Evolutionary conservation across 2,329 filamentous ascomycete genomes (phyloP).

Genomic region (Verticillium tricorpus): DNA sequence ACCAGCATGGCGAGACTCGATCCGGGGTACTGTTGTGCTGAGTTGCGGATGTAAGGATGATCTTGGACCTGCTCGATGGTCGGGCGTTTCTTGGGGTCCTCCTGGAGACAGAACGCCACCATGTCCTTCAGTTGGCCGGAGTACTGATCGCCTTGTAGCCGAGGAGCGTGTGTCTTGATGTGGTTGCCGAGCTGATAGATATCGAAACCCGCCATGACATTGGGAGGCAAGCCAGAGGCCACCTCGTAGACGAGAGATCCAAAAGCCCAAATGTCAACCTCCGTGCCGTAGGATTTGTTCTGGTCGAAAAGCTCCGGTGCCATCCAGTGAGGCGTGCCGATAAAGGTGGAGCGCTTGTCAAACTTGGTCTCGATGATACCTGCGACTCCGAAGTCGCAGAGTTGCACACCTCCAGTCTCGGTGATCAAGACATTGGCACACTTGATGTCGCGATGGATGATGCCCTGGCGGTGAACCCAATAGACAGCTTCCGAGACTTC

Average conservation of each 20-base stretch:
- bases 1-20: slow-evolving; percentile 61
- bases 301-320: slow-evolving; percentile 71
- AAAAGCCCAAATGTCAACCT: slow-evolving; percentile 81
- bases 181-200: slow-evolving; percentile 44
- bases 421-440: slow-evolving; percentile 77
- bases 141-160: slow-evolving; percentile 67
- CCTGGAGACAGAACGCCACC: slow-evolving; percentile 68
- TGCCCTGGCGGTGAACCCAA: slow-evolving; percentile 65
- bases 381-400: slow-evolving; percentile 82
- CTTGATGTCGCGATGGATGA: slow-evolving; percentile 69
- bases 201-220: slow-evolving; percentile 52
- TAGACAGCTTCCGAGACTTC: slow-evolving; percentile 62
- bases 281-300: slow-evolving; percentile 61
- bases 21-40: slow-evolving; percentile 58
- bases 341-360: slow-evolving; percentile 74
- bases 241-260: slow-evolving; percentile 79
- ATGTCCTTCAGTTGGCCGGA: slow-evolving; percentile 65
- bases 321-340: slow-evolving; percentile 85
- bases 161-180: slow-evolving; percentile 58
- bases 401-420: slow-evolving; percentile 70
- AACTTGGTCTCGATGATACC: slow-evolving; percentile 71
- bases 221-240: slow-evolving; percentile 71
- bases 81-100: slow-evolving; percentile 64
- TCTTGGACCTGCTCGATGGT: slow-evolving; percentile 64
- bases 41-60: slow-evolving; percentile 65